phyloP scores from a whole-genome alignment of 139 green algal species.

The Bryopsis sp. region DNA sequence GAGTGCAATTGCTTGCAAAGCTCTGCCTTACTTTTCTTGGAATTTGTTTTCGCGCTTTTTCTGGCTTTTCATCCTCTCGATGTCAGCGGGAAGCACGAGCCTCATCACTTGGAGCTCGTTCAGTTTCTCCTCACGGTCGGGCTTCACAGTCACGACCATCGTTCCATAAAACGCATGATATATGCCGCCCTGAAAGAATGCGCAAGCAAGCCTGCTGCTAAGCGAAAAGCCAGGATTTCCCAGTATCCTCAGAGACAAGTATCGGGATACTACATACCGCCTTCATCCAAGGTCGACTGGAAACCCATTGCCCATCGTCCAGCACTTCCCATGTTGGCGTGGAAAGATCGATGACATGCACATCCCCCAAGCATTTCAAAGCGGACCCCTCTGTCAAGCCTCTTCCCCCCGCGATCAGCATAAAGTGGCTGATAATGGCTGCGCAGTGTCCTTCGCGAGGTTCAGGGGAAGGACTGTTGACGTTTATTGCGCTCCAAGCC shows the following conservation, averaged over 20 bases:
- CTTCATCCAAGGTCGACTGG: constrained; percentile 40
- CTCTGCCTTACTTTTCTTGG: constrained; percentile 3
- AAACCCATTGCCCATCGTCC: constrained; percentile 47
- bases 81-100: constrained; percentile 55
- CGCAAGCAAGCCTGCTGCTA: too few relatives aligned
- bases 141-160: constrained; percentile 58
- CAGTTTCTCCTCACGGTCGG: constrained; percentile 51
- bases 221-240: too few relatives aligned
- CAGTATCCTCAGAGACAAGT: too few relatives aligned
- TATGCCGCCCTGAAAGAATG: constrained; percentile 21
- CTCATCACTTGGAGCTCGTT: constrained; percentile 51
- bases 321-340: constrained; percentile 52
- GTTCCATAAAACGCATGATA: constrained; percentile 50
- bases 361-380: constrained; percentile 18
- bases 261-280: constrained; percentile 20
- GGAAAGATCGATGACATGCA: constrained; percentile 47
- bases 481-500: constrained; percentile 40
- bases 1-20: too few relatives aligned
- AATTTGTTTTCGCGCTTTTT: constrained; percentile 26
- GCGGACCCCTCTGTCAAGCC: neutral
- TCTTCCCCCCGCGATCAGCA: constrained; percentile 45
- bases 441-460: constrained; percentile 37
- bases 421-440: constrained; percentile 43
- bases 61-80: constrained; percentile 47
- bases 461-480: constrained; percentile 25